Evolutionary conservation across 1,284 basidiomycete species (phyloP).

Genomic region (Apiotrichum gracile): DNA sequence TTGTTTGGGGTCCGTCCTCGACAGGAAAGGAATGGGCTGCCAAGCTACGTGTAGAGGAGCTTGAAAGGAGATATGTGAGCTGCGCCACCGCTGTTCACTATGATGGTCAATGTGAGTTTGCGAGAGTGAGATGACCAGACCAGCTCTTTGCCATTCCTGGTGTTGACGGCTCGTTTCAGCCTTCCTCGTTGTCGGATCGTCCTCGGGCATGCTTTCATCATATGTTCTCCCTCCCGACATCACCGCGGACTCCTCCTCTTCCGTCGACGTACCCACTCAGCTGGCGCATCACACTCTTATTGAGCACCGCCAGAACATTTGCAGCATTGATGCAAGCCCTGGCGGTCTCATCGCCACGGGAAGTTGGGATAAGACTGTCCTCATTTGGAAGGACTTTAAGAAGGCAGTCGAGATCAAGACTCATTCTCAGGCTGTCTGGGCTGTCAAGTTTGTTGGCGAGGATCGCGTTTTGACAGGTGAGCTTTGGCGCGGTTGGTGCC

Average conservation of each 20-base stretch:
- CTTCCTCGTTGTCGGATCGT: slow-evolving; percentile 74
- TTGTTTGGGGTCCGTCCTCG: slow-evolving; percentile 67
- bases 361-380: slow-evolving; percentile 96
- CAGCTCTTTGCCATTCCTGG: neutral
- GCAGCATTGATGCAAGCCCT: slow-evolving; percentile 67
- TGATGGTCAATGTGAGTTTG: slow-evolving; percentile 39
- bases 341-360: slow-evolving; percentile 81
- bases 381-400: slow-evolving; percentile 82
- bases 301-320: slow-evolving; percentile 88
- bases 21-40: slow-evolving; percentile 59
- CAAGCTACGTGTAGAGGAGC: slow-evolving; percentile 72
- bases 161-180: slow-evolving; percentile 51
- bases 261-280: slow-evolving; percentile 55
- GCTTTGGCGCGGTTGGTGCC: slow-evolving; percentile 9
- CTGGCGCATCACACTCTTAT: slow-evolving; percentile 73
- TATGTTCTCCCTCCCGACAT: slow-evolving; percentile 50
- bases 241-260: slow-evolving; percentile 24
- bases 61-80: slow-evolving; percentile 61
- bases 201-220: slow-evolving; percentile 75
- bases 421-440: slow-evolving; percentile 91
- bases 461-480: slow-evolving; percentile 75
- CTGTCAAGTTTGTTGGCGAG: slow-evolving; percentile 74
- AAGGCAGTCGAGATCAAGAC: slow-evolving; percentile 71
- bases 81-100: slow-evolving; percentile 36
- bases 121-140: too few species aligned